phyloP scores from a whole-genome alignment of 495 filamentous ascomycete genomes.

The Tirmania nivea region DNA sequence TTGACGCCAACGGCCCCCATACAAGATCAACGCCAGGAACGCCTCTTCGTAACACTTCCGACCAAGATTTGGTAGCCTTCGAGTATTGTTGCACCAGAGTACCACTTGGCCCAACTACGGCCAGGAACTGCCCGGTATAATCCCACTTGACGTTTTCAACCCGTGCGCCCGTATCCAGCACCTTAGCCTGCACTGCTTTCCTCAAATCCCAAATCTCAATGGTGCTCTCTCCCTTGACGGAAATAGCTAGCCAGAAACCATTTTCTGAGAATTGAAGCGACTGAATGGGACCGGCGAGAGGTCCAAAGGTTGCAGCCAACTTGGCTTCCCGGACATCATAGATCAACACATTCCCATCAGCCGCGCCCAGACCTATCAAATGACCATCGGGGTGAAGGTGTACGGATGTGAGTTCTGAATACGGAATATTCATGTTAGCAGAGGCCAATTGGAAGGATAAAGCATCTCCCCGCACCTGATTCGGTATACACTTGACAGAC shows the following conservation, averaged over 20 bases:
- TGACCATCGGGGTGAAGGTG: constrained; percentile 92
- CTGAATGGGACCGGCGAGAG: constrained; percentile 41
- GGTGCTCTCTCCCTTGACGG: constrained; percentile 44
- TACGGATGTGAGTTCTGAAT: constrained; percentile 48
- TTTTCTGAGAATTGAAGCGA: constrained; percentile 83
- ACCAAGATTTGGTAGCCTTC: constrained; percentile 69
- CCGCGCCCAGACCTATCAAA: constrained; percentile 64
- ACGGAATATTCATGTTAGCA: neutral
- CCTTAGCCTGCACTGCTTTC: constrained; percentile 54
- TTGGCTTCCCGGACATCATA: constrained; percentile 59
- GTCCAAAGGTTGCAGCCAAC: constrained; percentile 44
- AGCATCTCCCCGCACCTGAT: constrained; percentile 37
- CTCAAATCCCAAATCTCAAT: constrained; percentile 82
- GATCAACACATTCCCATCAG: constrained; percentile 56
- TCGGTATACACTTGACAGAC: constrained; percentile 63
- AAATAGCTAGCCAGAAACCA: constrained; percentile 80
- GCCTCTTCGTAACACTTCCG: constrained; percentile 58
- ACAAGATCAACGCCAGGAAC: constrained; percentile 46
- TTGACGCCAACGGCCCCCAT: constrained; percentile 59
- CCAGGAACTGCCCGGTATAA: constrained; percentile 83
- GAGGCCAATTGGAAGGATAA: neutral
- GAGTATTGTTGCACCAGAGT: constrained; percentile 71
- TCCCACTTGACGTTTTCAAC: constrained; percentile 65
- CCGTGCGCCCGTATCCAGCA: constrained; percentile 56
- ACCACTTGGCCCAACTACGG: constrained; percentile 57